Conservation (phyloP, 1,284 basidiomycete genomes). For the Naganishia liquefaciens region DNA sequence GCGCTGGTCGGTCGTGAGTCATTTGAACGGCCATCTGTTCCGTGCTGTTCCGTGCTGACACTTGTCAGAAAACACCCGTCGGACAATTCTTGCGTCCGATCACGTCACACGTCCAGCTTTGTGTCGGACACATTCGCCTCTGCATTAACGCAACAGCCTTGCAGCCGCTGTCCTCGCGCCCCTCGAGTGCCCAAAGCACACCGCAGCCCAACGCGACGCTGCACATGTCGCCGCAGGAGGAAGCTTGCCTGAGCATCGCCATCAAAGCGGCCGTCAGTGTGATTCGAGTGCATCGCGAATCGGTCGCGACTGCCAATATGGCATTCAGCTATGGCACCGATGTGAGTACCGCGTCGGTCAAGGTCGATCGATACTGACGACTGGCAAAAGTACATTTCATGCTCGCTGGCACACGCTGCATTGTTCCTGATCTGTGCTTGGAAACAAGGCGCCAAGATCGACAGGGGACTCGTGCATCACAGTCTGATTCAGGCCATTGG, state of each 20-base stretch:
- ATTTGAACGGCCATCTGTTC: neutral
- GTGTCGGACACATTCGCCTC: slow-evolving; percentile 44
- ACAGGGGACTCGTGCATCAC: slow-evolving; percentile 17
- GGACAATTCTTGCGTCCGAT: slow-evolving; percentile 42
- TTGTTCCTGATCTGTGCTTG: slow-evolving; percentile 38
- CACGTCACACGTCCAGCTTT: slow-evolving; percentile 40
- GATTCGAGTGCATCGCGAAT: slow-evolving; percentile 43
- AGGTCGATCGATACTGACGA: neutral
- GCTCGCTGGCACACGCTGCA: slow-evolving; percentile 44
- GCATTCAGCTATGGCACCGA: slow-evolving; percentile 45
- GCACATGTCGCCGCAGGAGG: slow-evolving; percentile 30
- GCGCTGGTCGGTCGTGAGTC: slow-evolving; percentile 44
- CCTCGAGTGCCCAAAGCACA: slow-evolving; percentile 2
- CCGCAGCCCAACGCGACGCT: neutral
- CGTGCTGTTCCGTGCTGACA: slow-evolving; percentile 35
- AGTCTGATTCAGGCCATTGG: slow-evolving; percentile 21
- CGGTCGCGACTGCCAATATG: slow-evolving; percentile 40
- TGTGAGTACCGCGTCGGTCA: slow-evolving; percentile 35
- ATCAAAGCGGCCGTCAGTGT: slow-evolving; percentile 42
- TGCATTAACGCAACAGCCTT: slow-evolving; percentile 45
- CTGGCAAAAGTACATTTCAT: slow-evolving; percentile 40
- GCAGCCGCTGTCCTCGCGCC: slow-evolving; percentile 32
- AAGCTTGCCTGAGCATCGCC: slow-evolving; percentile 41
- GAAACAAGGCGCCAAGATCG: slow-evolving; percentile 22
- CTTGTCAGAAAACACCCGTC: slow-evolving; percentile 35